Evolutionary conservation across 2,329 filamentous ascomycete species (phyloP).

Genomic region (Trichoderma atrobrunneum): DNA sequence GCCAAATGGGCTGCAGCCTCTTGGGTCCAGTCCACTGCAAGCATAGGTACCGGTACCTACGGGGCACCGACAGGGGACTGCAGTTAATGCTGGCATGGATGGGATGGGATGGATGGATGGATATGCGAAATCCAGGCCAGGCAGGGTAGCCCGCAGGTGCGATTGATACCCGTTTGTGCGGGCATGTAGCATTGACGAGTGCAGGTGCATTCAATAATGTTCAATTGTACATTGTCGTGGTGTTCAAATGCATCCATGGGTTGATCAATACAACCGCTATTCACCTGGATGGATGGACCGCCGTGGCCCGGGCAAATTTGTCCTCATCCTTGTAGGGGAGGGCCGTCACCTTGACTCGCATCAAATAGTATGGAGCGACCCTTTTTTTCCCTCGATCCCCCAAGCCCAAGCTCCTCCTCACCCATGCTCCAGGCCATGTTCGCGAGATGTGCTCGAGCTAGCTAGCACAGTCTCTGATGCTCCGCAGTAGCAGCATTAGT

Average conservation of each 20-base stretch:
- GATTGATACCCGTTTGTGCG: background rate
- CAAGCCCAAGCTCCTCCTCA: background rate
- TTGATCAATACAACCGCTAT: background rate
- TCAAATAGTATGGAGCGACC: conserved; percentile 1
- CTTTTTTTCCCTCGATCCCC: background rate
- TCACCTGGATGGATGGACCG: background rate
- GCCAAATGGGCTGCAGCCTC: conserved; percentile 7
- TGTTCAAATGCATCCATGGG: background rate
- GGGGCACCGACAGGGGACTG: background rate
- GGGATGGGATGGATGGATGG: background rate
- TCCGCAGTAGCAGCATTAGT: background rate
- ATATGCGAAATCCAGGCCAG: background rate
- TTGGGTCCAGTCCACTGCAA: background rate
- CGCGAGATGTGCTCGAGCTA: background rate
- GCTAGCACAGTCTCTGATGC: background rate
- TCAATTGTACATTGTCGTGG: background rate
- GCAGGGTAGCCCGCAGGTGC: background rate
- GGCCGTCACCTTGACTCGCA: conserved; percentile 7
- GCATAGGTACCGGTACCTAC: background rate
- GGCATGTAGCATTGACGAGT: background rate
- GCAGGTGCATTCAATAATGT: background rate
- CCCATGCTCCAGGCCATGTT: background rate
- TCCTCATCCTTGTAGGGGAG: background rate
- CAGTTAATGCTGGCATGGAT: background rate
- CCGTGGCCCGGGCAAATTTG: background rate